Evolutionary conservation across 1,284 basidiomycete species (phyloP), one percentile per base, ranked within the genome.

Genomic region (Sanghuangporus sanghuang): DNA sequence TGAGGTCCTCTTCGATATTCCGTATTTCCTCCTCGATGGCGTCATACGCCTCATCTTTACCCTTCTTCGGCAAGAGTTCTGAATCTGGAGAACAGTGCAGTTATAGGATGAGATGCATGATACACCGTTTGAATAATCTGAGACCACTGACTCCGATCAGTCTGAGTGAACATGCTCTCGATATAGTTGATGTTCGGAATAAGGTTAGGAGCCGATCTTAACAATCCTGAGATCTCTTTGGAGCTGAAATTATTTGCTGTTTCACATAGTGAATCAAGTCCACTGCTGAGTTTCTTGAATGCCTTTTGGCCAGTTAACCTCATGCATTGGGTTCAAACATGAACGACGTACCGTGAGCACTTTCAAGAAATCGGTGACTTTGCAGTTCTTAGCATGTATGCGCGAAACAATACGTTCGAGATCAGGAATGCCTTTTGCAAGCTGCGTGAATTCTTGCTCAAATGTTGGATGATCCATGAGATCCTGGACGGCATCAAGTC

Each of bases 391-490:
- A 6, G 95, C 95, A 70, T 98, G 96, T 62, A 98, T 91, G 46
- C 96, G 89, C 7, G 93, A 95, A 4, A 98, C 87, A 64, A 96
- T 86, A 35, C 96, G 91, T 73, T 98, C 96, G 3, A 98, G 83
- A 74, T 98, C 96, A 8, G 95, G 95, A 11, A 97, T 75, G 18
- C 89, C 86, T 73, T 92, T 95, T 6, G 85, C 86, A 27, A 94
- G 75, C 56, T 83, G 81, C 21, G 81, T 83, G 73, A 97, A 98
- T 1, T 86, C 82, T 2, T 79, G 79, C 69, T 91, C 87, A 71
- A 95, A 96, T 0, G 81, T 83, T 0, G 84, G 85, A 67, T 94
- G 84, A 38, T 84, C 78, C 71, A 98, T 85, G 50, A 98, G 81
- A 71, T 95, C 94, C 69, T 96, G 82, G 0, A 98, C 93, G 5